A percentile compares a stretch with the other conserved stretches of the same genome.
phyloP scores from a whole-genome alignment of 352 stramenopile species.

The Phytophthora ohioensis region DNA sequence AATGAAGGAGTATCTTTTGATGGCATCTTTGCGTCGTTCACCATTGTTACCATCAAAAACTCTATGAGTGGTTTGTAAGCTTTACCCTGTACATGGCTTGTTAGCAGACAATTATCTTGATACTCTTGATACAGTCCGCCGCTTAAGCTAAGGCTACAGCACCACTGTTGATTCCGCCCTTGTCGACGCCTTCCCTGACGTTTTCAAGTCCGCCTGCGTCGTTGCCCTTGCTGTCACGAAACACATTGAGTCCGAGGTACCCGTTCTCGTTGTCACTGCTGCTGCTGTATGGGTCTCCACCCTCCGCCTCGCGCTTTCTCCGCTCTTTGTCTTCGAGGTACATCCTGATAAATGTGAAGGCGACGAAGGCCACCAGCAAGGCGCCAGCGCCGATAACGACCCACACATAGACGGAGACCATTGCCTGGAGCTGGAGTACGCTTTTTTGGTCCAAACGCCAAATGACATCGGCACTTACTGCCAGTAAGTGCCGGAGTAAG shows the following conservation, averaged over 20 bases:
- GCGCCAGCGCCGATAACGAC: constrained; percentile 2
- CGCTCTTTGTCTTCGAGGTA: constrained; percentile 35
- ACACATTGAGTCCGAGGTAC: constrained; percentile 24
- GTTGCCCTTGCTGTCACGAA: constrained; percentile 35
- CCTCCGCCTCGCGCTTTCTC: constrained; percentile 21
- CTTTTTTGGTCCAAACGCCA: constrained; percentile 1
- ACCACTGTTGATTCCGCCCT: constrained; percentile 26
- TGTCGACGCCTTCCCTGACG: constrained; percentile 22
- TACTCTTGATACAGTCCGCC: neutral
- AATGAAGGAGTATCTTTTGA: too few species aligned
- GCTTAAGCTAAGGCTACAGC: constrained; percentile 9
- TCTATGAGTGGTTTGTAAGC: too few species aligned
- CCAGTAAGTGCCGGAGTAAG: neutral
- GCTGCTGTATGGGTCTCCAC: constrained; percentile 30
- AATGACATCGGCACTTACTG: constrained; percentile 9
- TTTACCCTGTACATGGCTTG: neutral
- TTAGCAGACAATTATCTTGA: neutral
- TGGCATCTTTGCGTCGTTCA: too few species aligned
- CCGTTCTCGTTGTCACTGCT: constrained; percentile 39
- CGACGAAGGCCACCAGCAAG: constrained; percentile 25
- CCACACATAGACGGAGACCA: constrained; percentile 36
- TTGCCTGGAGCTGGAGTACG: constrained; percentile 4
- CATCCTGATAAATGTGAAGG: constrained; percentile 35
- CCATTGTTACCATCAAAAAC: too few species aligned
- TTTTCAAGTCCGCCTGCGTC: constrained; percentile 34